Conservation (phyloP, 371 early-diverging fungal genomes). For the Saksenaea oblongispora region DNA sequence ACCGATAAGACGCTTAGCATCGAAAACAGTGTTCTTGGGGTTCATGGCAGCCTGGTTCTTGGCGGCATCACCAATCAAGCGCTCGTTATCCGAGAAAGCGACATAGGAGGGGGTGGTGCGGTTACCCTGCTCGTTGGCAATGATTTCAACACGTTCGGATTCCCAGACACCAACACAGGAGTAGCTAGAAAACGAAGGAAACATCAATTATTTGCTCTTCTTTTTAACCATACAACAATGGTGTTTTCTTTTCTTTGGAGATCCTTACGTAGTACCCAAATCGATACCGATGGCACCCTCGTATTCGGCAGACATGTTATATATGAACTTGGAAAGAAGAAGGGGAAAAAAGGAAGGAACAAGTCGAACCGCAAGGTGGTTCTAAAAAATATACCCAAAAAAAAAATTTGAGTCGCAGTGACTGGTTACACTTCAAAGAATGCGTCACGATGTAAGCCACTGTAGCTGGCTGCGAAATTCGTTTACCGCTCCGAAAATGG, state of each 20-base stretch:
- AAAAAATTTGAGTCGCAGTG: conserved; percentile 10
- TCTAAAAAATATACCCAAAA: conserved; percentile 10
- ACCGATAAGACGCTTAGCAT: conserved; percentile 96
- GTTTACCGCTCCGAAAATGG: not conserved
- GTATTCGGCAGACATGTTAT: conserved; percentile 66
- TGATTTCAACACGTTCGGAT: conserved; percentile 85
- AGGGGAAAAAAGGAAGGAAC: conserved; percentile 36
- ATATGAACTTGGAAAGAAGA: conserved; percentile 20
- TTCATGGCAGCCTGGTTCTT: conserved; percentile 91
- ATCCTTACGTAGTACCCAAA: conserved; percentile 42
- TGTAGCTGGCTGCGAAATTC: not conserved
- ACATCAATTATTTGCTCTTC: not conserved
- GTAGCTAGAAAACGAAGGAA: conserved; percentile 44
- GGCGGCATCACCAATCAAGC: conserved; percentile 95
- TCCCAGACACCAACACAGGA: conserved; percentile 94
- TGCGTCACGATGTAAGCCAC: conserved; percentile 1
- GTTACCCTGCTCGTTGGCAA: conserved; percentile 80
- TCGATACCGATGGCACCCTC: conserved; percentile 72
- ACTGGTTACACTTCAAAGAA: conserved; percentile 2
- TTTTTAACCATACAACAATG: conserved; percentile 12
- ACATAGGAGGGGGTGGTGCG: conserved; percentile 98
- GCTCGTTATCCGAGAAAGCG: conserved; percentile 88
- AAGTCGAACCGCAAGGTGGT: not conserved
- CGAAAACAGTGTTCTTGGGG: conserved; percentile 91
- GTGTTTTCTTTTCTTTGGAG: not conserved